Conservation (phyloP, 306 rosid species). For the Acmispon strigosus region DNA sequence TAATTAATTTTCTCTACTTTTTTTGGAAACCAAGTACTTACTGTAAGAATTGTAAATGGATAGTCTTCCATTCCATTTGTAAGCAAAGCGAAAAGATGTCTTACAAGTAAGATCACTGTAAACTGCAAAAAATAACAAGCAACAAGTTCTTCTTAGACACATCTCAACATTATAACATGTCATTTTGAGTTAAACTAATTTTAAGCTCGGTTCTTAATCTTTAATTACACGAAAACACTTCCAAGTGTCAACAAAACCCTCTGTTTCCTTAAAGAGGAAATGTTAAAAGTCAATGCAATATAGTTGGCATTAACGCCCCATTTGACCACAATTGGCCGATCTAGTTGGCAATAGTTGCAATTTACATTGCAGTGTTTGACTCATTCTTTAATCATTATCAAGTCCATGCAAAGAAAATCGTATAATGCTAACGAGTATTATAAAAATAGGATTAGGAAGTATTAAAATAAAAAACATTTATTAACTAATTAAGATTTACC, state of each 20-base stretch:
- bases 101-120: constrained; percentile 63
- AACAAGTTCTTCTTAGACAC: not conserved
- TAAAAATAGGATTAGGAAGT: not conserved
- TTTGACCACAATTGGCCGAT: not conserved
- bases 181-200: not conserved
- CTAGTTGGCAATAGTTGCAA: constrained; percentile 1
- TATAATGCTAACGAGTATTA: not conserved
- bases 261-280: not conserved
- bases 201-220: not conserved
- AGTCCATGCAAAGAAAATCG: no score
- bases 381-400: not conserved
- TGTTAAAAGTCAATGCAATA: constrained; percentile 11
- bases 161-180: not conserved
- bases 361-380: not conserved
- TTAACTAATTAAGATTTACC: not conserved
- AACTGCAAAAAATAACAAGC: constrained; percentile 42
- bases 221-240: not conserved
- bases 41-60: constrained; percentile 82
- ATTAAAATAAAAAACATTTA: no score
- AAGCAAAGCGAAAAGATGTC: constrained; percentile 66
- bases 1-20: not conserved
- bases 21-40: constrained; percentile 25
- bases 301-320: not conserved
- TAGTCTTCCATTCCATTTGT: constrained; percentile 52
- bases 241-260: not conserved